These are phyloP conservation scores for Penicillium psychrofluorescens DNA, from an alignment of 495 filamentous ascomycete genomes.

Conservation along the genomic window DNA sequence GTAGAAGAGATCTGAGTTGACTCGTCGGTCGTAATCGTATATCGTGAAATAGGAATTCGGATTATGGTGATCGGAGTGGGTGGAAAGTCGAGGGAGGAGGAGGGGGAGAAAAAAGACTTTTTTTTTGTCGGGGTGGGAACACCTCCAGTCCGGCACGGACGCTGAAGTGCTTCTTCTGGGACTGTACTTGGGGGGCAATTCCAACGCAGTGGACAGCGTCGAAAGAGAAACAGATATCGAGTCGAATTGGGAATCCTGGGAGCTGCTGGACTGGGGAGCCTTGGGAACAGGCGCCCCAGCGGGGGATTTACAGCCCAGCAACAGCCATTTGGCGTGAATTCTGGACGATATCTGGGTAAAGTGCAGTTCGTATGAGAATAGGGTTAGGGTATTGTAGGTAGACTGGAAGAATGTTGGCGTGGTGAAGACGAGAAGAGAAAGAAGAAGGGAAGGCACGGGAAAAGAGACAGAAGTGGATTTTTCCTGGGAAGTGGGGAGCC, in stretches of 20 bases:
- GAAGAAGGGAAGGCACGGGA: slow-evolving; percentile 27
- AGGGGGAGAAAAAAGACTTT: slow-evolving; percentile 7
- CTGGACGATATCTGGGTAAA: slow-evolving; percentile 66
- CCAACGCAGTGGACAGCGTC: slow-evolving; percentile 37
- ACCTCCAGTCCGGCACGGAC: slow-evolving; percentile 33
- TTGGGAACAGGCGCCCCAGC: slow-evolving; percentile 63
- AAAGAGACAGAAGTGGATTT: slow-evolving; percentile 23
- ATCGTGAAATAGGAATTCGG: slow-evolving; percentile 5
- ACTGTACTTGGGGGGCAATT: slow-evolving; percentile 40
- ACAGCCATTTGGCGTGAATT: slow-evolving; percentile 72
- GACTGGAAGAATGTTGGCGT: slow-evolving; percentile 20
- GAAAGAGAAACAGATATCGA: slow-evolving; percentile 64
- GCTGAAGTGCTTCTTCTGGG: slow-evolving; percentile 34
- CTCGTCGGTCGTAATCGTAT: background rate
- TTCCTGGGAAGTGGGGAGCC: slow-evolving; percentile 18
- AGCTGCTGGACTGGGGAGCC: slow-evolving; percentile 73
- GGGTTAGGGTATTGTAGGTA: slow-evolving; percentile 16
- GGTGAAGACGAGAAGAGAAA: slow-evolving; percentile 19
- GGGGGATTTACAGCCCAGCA: slow-evolving; percentile 90
- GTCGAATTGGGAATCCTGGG: slow-evolving; percentile 57
- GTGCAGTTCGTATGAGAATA: slow-evolving; percentile 22
- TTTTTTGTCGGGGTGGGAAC: slow-evolving; percentile 19
- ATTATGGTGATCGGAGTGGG: slow-evolving; percentile 7
- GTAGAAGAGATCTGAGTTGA: background rate
- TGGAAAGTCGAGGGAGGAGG: slow-evolving; percentile 5